phyloP scores from a whole-genome alignment of 768 basidiomycete genomes.

The Coprinopsis sp. region DNA sequence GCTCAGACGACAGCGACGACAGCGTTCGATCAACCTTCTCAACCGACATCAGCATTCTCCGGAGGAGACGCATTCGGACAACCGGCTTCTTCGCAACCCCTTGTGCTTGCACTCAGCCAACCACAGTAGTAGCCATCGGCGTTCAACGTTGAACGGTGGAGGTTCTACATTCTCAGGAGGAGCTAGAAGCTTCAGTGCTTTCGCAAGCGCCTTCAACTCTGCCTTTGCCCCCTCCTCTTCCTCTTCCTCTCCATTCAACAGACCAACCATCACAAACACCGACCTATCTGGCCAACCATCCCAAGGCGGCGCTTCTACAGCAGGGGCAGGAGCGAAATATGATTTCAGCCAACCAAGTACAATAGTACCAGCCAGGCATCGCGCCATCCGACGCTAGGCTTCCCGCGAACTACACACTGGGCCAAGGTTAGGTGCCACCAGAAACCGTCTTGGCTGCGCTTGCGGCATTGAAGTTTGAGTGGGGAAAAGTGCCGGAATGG shows the following conservation, averaged over 20 bases:
- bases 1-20: slow-evolving; percentile 1
- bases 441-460: slow-evolving; percentile 49
- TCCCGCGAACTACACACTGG: slow-evolving; percentile 62
- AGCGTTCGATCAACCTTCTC: slow-evolving; percentile 17
- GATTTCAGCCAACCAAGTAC: too few relatives aligned
- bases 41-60: slow-evolving; percentile 8
- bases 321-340: too few relatives aligned
- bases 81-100: background rate
- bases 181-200: too few relatives aligned
- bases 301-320: too few relatives aligned
- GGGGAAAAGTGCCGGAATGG: slow-evolving; percentile 69
- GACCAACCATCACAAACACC: too few relatives aligned
- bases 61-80: too few relatives aligned
- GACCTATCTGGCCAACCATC: too few relatives aligned
- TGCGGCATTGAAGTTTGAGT: slow-evolving; percentile 52
- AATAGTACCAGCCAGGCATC: slow-evolving; percentile 15
- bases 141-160: too few relatives aligned
- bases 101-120: slow-evolving; percentile 1
- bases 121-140: background rate
- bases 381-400: slow-evolving; percentile 55
- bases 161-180: too few relatives aligned
- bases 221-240: too few relatives aligned
- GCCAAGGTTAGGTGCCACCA: slow-evolving; percentile 49
- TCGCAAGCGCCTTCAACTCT: too few relatives aligned
- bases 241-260: too few relatives aligned